Percentiles rank a stretch among this genome's conserved stretches.
Conservation (phyloP, 306 rosid genomes). For the Ochetophila trinervis region DNA sequence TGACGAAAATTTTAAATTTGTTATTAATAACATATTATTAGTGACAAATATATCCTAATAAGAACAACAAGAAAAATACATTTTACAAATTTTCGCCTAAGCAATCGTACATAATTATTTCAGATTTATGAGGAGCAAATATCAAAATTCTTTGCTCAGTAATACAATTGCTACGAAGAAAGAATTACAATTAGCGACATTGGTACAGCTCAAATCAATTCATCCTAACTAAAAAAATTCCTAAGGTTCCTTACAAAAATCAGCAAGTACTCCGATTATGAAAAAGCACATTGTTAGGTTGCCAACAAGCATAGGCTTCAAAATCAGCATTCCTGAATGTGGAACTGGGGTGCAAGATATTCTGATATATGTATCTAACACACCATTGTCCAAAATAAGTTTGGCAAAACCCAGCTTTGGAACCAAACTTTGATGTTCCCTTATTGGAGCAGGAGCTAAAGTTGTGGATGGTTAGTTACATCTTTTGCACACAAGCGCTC, state of each 20-base stretch:
- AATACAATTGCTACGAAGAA: constrained; percentile 29
- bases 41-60: too few species aligned
- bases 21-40: too few species aligned
- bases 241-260: constrained; percentile 20
- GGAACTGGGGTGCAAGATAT: constrained; percentile 9
- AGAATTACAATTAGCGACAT: constrained; percentile 19
- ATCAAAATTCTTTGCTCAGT: constrained; percentile 21
- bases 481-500: constrained; percentile 75
- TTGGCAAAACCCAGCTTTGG: constrained; percentile 19
- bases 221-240: constrained; percentile 16
- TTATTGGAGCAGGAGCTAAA: constrained; percentile 5
- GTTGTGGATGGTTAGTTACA: constrained; percentile 16
- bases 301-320: constrained; percentile 25
- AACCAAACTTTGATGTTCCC: background rate
- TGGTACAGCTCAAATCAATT: constrained; percentile 10
- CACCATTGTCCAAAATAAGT: background rate
- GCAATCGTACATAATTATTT: too few species aligned
- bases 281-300: constrained; percentile 23
- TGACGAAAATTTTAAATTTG: too few species aligned
- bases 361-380: constrained; percentile 14
- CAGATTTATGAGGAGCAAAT: background rate
- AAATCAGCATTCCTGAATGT: constrained; percentile 20
- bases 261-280: constrained; percentile 22
- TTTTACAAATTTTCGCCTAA: too few species aligned
- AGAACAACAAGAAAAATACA: too few species aligned